Conservation (phyloP, 202 grass and related monocot species). For the Carex sylvatica region DNA sequence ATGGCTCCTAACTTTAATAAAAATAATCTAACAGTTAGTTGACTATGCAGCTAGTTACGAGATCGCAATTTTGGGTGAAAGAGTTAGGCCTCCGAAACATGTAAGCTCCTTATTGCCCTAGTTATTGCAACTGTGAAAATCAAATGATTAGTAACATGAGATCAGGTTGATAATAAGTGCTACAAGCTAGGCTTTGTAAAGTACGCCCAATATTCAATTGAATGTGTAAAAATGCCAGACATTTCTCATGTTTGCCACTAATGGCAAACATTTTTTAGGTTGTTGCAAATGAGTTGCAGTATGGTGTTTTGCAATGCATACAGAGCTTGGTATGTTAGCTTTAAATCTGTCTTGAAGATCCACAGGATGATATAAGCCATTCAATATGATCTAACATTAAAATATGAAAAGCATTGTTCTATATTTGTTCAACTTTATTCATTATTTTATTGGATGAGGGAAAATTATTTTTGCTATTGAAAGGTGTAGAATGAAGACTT, state of each 20-base stretch:
- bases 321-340: not conserved
- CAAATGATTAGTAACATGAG: not conserved
- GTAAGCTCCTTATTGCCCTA: conserved; percentile 40
- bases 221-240: not conserved
- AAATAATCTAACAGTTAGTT: conserved; percentile 20
- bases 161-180: not conserved
- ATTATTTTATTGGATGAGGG: not conserved
- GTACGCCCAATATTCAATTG: too few relatives aligned
- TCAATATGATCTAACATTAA: not conserved
- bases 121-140: not conserved
- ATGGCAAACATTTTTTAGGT: too few relatives aligned
- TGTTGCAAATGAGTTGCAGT: not conserved
- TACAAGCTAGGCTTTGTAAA: not conserved
- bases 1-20: not conserved
- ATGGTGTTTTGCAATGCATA: not conserved
- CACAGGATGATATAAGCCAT: not conserved
- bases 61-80: conserved; percentile 75
- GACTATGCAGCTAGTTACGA: conserved; percentile 57
- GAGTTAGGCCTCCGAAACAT: conserved; percentile 67
- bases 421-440: not conserved
- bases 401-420: not conserved
- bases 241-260: not conserved
- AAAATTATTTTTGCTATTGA: not conserved
- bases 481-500: not conserved
- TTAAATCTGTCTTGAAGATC: not conserved